Evolutionary conservation across 1,284 basidiomycete genomes (phyloP).

Genomic region (Anthracocystis panici-leucophaei): DNA sequence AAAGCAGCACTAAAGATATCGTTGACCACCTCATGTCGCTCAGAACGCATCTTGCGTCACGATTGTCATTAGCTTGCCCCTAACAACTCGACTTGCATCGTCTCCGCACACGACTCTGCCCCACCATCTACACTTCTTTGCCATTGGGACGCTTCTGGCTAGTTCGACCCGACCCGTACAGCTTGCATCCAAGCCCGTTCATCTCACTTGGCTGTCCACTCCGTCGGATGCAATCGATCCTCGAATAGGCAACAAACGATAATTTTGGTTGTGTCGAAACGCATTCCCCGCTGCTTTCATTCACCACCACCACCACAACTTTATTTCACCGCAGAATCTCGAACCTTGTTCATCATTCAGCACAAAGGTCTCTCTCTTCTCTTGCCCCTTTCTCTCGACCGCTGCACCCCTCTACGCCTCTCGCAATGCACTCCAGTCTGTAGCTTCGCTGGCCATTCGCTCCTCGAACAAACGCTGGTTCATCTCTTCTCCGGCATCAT

Average conservation of each 20-base stretch:
- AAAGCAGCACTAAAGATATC: too few species aligned
- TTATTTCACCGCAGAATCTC: constrained; percentile 12
- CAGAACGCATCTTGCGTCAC: constrained; percentile 8
- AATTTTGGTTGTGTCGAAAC: neutral
- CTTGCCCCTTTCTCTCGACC: neutral
- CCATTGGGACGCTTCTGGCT: neutral
- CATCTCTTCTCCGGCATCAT: neutral
- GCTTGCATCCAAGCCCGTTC: constrained; percentile 3
- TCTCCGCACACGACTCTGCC: neutral
- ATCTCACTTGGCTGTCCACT: neutral
- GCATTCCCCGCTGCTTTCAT: constrained; percentile 3
- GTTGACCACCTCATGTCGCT: too few species aligned
- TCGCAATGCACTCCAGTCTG: constrained; percentile 13
- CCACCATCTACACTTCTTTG: neutral
- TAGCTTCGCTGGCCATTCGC: neutral
- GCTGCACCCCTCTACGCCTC: neutral
- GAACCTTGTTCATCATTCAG: constrained; percentile 3
- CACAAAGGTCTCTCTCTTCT: constrained; percentile 1
- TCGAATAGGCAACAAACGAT: neutral
- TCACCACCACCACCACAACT: neutral
- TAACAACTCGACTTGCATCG: neutral
- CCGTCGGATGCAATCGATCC: constrained; percentile 3
- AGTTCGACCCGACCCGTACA: neutral
- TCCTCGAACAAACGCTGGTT: neutral
- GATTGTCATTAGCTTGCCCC: constrained; percentile 1